A percentile compares a stretch with the other conserved stretches of the same genome.
phyloP scores from a whole-genome alignment of 768 basidiomycete genomes.

The Suillus subluteus region DNA sequence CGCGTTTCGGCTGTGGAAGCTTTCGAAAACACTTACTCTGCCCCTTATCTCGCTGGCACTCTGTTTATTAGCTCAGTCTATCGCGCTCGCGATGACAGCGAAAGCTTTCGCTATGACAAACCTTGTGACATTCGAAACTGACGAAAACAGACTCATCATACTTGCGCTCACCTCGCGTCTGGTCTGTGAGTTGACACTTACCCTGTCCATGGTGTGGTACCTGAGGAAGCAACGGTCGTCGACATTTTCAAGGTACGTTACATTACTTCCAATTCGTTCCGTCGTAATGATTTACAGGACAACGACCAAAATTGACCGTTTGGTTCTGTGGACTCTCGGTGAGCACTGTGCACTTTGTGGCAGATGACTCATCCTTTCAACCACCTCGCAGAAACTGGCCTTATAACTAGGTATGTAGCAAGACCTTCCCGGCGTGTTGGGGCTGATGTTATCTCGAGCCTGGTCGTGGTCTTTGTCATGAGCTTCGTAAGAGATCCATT shows the following conservation, averaged over 20 bases:
- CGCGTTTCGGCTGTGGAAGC: slow-evolving; percentile 6
- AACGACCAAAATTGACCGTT: not conserved
- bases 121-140: not conserved
- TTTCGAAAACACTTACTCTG: slow-evolving; percentile 1
- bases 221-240: slow-evolving; percentile 4
- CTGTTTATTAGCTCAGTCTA: not conserved
- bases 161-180: not conserved
- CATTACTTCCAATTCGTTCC: not conserved
- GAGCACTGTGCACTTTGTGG: not conserved
- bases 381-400: slow-evolving; percentile 7
- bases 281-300: slow-evolving; percentile 4
- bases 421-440: not conserved
- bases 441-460: not conserved
- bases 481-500: slow-evolving; percentile 4
- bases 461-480: not conserved
- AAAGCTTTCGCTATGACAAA: slow-evolving; percentile 3
- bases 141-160: not conserved
- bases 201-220: slow-evolving; percentile 3
- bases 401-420: slow-evolving; percentile 5
- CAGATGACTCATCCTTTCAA: not conserved
- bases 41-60: slow-evolving; percentile 9
- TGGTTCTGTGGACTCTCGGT: slow-evolving; percentile 12
- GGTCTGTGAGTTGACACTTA: slow-evolving; percentile 5
- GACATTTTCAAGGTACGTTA: not conserved
- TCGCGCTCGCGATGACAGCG: not conserved